phyloP scores from a whole-genome alignment of 2,329 filamentous ascomycete species.

The Diaporthe caulivora region DNA sequence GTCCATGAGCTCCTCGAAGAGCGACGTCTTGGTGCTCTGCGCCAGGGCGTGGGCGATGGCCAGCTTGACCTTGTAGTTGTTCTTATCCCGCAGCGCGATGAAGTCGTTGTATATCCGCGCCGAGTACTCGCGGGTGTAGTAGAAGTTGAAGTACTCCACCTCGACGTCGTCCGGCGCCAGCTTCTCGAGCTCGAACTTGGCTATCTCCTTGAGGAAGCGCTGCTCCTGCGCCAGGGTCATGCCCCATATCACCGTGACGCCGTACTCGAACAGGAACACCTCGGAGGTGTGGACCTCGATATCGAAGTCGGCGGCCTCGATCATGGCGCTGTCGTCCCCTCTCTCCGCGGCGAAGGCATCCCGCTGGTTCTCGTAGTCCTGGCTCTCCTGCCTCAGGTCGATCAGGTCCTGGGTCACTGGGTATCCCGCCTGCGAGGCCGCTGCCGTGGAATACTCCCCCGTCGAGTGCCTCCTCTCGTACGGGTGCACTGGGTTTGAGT shows the following conservation, averaged over 20 bases:
- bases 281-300: conserved; percentile 92
- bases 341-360: conserved; percentile 45
- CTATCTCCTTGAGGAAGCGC: conserved; percentile 91
- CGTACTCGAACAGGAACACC: conserved; percentile 96
- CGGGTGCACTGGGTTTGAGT: conserved; percentile 55
- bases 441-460: conserved; percentile 59
- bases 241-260: conserved; percentile 97
- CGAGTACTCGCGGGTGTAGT: conserved; percentile 98
- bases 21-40: conserved; percentile 96
- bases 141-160: conserved; percentile 98
- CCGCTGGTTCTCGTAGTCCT: conserved; percentile 50
- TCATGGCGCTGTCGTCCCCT: conserved; percentile 49
- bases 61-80: conserved; percentile 97
- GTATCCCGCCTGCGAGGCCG: conserved; percentile 51
- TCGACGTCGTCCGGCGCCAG: conserved; percentile 90
- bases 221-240: conserved; percentile 94
- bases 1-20: conserved; percentile 95
- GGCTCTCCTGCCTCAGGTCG: conserved; percentile 64
- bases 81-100: conserved; percentile 92
- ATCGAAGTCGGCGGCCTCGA: conserved; percentile 78
- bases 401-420: conserved; percentile 74
- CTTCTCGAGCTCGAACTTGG: conserved; percentile 94
- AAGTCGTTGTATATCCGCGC: conserved; percentile 99
- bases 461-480: conserved; percentile 81
- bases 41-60: conserved; percentile 96